phyloP scores from a whole-genome alignment of 768 basidiomycete genomes.

The Arthromyces matolae region DNA sequence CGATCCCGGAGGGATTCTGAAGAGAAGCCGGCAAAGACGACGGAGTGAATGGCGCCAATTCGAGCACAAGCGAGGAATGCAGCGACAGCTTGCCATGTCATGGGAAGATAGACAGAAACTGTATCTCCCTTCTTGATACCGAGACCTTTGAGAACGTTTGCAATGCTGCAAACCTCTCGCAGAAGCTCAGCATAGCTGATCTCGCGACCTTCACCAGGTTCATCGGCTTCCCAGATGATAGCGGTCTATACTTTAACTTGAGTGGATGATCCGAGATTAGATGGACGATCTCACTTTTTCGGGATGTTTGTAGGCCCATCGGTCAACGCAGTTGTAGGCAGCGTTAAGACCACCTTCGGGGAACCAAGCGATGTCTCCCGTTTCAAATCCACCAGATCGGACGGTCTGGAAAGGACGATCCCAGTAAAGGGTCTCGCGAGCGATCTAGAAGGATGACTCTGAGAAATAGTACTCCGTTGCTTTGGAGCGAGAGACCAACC shows the following conservation, averaged over 20 bases:
- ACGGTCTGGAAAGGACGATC: conserved; percentile 88
- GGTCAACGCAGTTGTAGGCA: conserved; percentile 96
- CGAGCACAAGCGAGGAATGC: conserved; percentile 98
- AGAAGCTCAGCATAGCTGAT: conserved; percentile 84
- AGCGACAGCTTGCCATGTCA: conserved; percentile 94
- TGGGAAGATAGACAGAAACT: conserved; percentile 88
- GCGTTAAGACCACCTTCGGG: conserved; percentile 91
- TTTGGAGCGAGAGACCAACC: conserved; percentile 35
- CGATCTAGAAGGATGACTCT: conserved; percentile 41
- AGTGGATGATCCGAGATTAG: not conserved
- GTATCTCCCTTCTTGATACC: conserved; percentile 96
- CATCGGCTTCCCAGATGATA: conserved; percentile 98
- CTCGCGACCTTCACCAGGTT: conserved; percentile 74
- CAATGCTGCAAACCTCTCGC: conserved; percentile 82
- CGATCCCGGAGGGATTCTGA: conserved; percentile 93
- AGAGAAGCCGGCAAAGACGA: conserved; percentile 96
- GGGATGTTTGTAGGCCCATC: conserved; percentile 90
- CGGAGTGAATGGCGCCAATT: conserved; percentile 94
- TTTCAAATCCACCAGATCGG: conserved; percentile 74
- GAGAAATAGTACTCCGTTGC: not conserved
- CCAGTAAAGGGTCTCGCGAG: conserved; percentile 79
- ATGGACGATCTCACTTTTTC: conserved; percentile 49
- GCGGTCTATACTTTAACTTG: conserved; percentile 55
- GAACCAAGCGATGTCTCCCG: conserved; percentile 93
- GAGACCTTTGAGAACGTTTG: conserved; percentile 86